Conservation (phyloP, 352 stramenopile species). For the Pythium periplocum region DNA sequence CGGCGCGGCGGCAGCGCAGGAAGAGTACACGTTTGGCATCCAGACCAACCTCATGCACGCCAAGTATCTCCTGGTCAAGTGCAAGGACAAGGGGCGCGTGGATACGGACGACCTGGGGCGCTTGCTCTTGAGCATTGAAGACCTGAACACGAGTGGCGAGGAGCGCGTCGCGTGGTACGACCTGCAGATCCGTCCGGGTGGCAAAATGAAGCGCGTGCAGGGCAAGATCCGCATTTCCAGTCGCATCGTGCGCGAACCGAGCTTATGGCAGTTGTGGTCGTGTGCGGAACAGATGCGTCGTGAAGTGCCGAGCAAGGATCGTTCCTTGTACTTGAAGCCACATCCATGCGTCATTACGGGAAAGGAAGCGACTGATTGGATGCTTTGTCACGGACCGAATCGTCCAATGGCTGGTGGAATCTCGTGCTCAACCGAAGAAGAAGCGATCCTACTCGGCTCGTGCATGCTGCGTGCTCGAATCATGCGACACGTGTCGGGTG, state of each 20-base stretch:
- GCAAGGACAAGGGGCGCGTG: slow-evolving; percentile 84
- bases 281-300: slow-evolving; percentile 80
- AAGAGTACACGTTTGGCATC: slow-evolving; percentile 87
- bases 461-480: slow-evolving; percentile 65
- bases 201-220: slow-evolving; percentile 83
- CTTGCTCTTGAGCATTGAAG: slow-evolving; percentile 72
- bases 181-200: slow-evolving; percentile 68
- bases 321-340: slow-evolving; percentile 80
- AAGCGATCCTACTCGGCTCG: slow-evolving; percentile 70
- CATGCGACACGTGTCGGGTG: slow-evolving; percentile 67
- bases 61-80: slow-evolving; percentile 84
- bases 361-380: slow-evolving; percentile 79
- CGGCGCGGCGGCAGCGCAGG: slow-evolving; percentile 64
- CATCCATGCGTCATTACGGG: slow-evolving; percentile 76
- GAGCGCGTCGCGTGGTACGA: slow-evolving; percentile 85
- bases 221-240: slow-evolving; percentile 80
- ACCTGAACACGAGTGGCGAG: slow-evolving; percentile 79
- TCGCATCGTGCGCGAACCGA: slow-evolving; percentile 80
- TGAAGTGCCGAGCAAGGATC: slow-evolving; percentile 63
- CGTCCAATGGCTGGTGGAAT: slow-evolving; percentile 80
- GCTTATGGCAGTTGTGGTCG: slow-evolving; percentile 79
- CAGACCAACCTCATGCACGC: slow-evolving; percentile 64
- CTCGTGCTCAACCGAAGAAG: slow-evolving; percentile 79
- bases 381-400: slow-evolving; percentile 82
- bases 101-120: slow-evolving; percentile 78